phyloP scores from a whole-genome alignment of 768 basidiomycete species.

The Russula foetens region DNA sequence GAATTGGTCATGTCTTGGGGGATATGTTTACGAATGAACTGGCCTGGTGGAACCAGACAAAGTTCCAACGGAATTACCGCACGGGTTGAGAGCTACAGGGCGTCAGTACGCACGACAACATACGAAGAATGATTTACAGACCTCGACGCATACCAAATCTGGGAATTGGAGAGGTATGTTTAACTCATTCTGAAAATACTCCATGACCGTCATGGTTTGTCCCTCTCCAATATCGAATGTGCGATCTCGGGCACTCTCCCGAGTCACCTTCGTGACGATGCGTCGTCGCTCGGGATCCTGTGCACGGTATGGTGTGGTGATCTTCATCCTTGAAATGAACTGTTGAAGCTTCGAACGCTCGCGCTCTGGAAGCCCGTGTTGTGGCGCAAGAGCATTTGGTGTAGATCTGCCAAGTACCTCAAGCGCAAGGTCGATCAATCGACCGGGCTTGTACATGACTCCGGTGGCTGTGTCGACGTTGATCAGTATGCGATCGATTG shows the following conservation, averaged over 20 bases:
- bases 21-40: conserved; percentile 64
- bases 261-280: conserved; percentile 52
- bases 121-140: conserved; percentile 24
- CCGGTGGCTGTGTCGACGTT: conserved; percentile 75
- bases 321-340: conserved; percentile 46
- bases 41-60: conserved; percentile 53
- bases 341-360: conserved; percentile 44
- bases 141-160: conserved; percentile 63
- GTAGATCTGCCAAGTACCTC: conserved; percentile 38
- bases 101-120: background rate
- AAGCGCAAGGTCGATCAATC: conserved; percentile 47
- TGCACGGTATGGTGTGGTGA: conserved; percentile 32
- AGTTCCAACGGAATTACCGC: conserved; percentile 62
- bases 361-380: conserved; percentile 37
- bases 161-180: conserved; percentile 52
- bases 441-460: conserved; percentile 62
- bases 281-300: conserved; percentile 30
- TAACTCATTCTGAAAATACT: conserved; percentile 47
- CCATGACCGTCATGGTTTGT: conserved; percentile 43
- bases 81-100: conserved; percentile 43
- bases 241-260: conserved; percentile 42
- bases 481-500: conserved; percentile 50
- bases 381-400: conserved; percentile 33
- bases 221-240: conserved; percentile 54
- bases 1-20: conserved; percentile 53